These are phyloP conservation scores for Eutrema salsugineum DNA, from an alignment of 441 rosid genomes.

Conservation along the genomic window DNA sequence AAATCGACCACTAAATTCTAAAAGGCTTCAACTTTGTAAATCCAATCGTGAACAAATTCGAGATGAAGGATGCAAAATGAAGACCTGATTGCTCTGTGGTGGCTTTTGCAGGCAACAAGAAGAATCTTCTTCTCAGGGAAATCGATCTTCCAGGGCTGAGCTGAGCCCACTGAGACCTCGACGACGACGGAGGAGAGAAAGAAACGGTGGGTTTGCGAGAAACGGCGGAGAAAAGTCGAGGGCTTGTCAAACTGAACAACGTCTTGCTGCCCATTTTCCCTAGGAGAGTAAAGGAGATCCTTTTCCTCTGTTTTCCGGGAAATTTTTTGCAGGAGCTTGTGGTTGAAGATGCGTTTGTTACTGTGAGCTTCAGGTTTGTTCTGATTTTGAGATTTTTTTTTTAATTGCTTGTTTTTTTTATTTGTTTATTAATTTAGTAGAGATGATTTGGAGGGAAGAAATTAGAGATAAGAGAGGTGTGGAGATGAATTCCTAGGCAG, in stretches of 20 bases:
- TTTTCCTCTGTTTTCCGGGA: slow-evolving; percentile 26
- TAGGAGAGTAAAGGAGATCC: not conserved
- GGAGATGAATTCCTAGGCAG: slow-evolving; percentile 54
- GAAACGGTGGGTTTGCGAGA: slow-evolving; percentile 42
- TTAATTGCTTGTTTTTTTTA: not conserved
- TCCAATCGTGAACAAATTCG: not conserved
- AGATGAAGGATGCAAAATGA: not conserved
- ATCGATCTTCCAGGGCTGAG: slow-evolving; percentile 40
- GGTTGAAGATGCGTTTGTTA: not conserved
- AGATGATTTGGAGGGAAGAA: slow-evolving; percentile 37
- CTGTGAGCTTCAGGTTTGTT: slow-evolving; percentile 26
- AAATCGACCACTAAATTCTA: not conserved
- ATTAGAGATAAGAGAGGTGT: slow-evolving; percentile 36
- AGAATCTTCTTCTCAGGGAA: slow-evolving; percentile 44
- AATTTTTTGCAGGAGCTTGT: slow-evolving; percentile 10
- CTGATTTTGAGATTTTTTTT: not conserved
- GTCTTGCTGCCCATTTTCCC: slow-evolving; percentile 57
- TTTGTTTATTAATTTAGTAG: not conserved
- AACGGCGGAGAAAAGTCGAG: slow-evolving; percentile 56
- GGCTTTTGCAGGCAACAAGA: slow-evolving; percentile 56
- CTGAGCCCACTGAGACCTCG: slow-evolving; percentile 37
- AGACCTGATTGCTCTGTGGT: slow-evolving; percentile 78
- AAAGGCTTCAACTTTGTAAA: not conserved
- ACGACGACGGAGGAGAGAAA: slow-evolving; percentile 30
- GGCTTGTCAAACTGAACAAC: slow-evolving; percentile 47